Evolutionary conservation across 768 basidiomycete genomes (phyloP), one percentile per base, ranked within the genome.

Genomic region (Saitozyma podzolica): DNA sequence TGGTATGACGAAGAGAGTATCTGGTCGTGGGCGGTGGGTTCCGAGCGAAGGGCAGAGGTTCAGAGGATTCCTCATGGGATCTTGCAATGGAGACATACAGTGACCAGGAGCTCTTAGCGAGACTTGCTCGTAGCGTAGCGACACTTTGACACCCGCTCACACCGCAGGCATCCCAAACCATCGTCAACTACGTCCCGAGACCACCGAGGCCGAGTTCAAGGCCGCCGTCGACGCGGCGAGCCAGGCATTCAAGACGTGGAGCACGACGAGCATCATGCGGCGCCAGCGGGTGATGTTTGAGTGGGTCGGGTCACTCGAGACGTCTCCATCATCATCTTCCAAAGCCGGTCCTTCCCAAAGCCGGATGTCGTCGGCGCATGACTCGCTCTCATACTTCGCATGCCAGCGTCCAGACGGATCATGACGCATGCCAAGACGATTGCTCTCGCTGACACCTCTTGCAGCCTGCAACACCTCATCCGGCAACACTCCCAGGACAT

Each of bases 201-300:
- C 92, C 0, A 91, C 92, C 0, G 75, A 81, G 17, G 69, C 81
- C 14, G 94, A 97, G 78, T 93, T 98, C 73, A 84, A 87, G 17
- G 85, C 87, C 62, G 93, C 94, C 9, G 88, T 91, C 8, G 84
- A 87, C 54, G 88, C 91, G 45, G 93, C 95, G 16, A 86, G 88
- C 10, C 82, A 87, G 49, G 95, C 94, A 0, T 94, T 86, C 84
- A 88, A 90, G 77, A 84, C 88, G 5, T 99, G 95, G 95, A 90
- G 89, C 74, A 84, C 84, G 47, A 87, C 91, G 10, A 91, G 89
- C 66, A 84, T 96, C 40, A 82, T 99, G 51, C 86, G 87, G 45
- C 86, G 95, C 54, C 95, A 99, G 78, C 84, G 87, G 61, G 89
- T 96, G 77, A 88, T 88, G 56, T 81, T 97, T 61, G 91, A 96